Evolutionary conservation across 768 basidiomycete genomes (phyloP).

Genomic region (Boletus subparvulus): DNA sequence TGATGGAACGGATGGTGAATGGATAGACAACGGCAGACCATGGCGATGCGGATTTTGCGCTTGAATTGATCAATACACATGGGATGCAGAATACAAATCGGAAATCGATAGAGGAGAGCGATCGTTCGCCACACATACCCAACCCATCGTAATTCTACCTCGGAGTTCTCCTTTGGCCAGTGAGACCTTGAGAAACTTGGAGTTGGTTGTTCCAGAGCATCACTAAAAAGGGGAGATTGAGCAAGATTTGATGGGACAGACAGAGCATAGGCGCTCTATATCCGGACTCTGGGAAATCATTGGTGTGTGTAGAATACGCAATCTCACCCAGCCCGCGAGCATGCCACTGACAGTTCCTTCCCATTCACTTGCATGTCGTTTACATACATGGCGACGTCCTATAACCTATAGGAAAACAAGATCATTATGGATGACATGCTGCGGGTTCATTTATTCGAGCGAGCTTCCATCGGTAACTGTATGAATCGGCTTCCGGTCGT

Average conservation of each 20-base stretch:
- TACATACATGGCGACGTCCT: not conserved
- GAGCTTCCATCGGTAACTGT: not conserved
- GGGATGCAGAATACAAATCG: not conserved
- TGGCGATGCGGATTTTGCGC: not conserved
- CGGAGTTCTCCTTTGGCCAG: not conserved
- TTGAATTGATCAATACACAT: not conserved
- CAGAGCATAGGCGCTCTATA: not conserved
- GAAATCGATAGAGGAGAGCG: not conserved
- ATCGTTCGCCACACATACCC: constrained; percentile 5
- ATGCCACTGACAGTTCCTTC: no score
- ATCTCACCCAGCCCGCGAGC: not conserved
- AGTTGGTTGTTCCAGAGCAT: not conserved
- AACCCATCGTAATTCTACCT: not conserved
- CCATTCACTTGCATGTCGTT: not conserved
- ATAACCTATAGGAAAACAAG: not conserved
- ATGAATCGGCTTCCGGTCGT: constrained; percentile 7
- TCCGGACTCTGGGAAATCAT: not conserved
- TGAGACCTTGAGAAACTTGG: not conserved
- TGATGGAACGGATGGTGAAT: not conserved
- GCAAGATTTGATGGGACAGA: not conserved
- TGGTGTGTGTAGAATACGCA: not conserved
- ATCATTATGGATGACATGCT: not conserved
- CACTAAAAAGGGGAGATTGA: not conserved
- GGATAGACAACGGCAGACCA: not conserved
- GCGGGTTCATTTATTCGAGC: not conserved